Evolutionary conservation across 176 grass and related monocot genomes (phyloP).

Genomic region (Otatea glauca): DNA sequence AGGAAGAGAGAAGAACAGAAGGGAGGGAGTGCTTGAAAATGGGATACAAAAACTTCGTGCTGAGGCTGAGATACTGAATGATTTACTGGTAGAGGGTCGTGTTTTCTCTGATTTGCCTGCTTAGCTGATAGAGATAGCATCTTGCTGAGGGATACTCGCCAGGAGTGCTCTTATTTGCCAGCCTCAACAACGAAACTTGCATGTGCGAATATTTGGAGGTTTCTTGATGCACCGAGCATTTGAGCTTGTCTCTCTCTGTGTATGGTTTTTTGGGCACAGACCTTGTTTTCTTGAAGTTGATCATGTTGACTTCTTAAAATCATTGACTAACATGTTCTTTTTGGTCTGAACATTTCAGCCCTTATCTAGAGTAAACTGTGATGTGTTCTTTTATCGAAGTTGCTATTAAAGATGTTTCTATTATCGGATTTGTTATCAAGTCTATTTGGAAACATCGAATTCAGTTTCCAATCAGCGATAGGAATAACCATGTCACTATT

Average conservation of each 20-base stretch:
- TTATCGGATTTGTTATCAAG: background rate
- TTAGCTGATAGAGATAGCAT: slow-evolving; percentile 86
- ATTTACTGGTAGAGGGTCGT: slow-evolving; percentile 72
- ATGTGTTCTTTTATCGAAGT: background rate
- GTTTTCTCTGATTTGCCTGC: slow-evolving; percentile 96
- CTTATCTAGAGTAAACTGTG: background rate
- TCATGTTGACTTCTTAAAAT: slow-evolving; percentile 97
- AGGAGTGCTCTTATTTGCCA: slow-evolving; percentile 88
- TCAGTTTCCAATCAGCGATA: background rate
- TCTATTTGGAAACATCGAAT: background rate
- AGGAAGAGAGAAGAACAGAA: slow-evolving; percentile 85
- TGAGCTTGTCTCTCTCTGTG: slow-evolving; percentile 90
- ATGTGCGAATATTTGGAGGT: slow-evolving; percentile 90
- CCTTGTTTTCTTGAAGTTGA: slow-evolving; percentile 96
- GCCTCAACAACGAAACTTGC: slow-evolving; percentile 90
- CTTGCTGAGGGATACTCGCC: slow-evolving; percentile 66
- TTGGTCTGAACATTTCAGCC: slow-evolving; percentile 2
- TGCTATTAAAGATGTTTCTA: background rate
- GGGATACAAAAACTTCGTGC: slow-evolving; percentile 52
- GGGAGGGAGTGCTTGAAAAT: slow-evolving; percentile 49
- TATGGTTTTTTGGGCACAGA: slow-evolving; percentile 90
- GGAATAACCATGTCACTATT: slow-evolving; percentile 23
- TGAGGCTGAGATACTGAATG: slow-evolving; percentile 60
- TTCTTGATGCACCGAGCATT: slow-evolving; percentile 98
- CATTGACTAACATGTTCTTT: slow-evolving; percentile 42